Base-by-base conservation (phyloP, 139 green algal species). In the Dunaliella sp. region DNA sequence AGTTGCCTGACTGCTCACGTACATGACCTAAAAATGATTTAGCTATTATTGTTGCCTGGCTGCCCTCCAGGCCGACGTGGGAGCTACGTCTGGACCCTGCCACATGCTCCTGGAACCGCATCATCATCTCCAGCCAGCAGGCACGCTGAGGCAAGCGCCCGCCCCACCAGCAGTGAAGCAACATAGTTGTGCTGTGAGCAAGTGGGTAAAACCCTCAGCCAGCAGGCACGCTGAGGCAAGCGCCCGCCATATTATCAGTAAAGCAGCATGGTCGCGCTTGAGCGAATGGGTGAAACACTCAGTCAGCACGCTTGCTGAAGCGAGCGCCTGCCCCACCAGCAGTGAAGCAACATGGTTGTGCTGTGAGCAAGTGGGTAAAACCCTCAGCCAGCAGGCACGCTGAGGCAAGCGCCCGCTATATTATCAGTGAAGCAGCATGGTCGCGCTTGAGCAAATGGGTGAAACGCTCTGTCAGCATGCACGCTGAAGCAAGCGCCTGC, bases 51-150 rank as follows among this genome's bases (percentile, higher is more conserved):
- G 48, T 65, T 65, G 7, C 16, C 48, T 16, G 7, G 48, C 48
- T 26, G 7, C 16, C 7, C 48, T 98, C 96, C 91, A 98, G 95
- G 95, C 96, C 96, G 30, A 96, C 95, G 1, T 95, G 89, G 90
- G 89, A 95, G 90, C 92, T 97, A 84, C 58, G 32, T 12, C 85
- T 95, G 77, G 88, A 96, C 81, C 83, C 90, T 0, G 30, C 48
- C 32, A 94, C 80, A 0, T 93, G 86, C 83, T 87, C 88, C 37
- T 97, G 94, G 94, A 38, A 81, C 16, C 77, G 77, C 32, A 38
- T 81, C 32, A 38, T 3, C 77, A 81, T 81, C 7, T 33, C 16
- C 73, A 65, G 48, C 48, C 48, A 26, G 48, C 48, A 65, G 48
- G 48, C 48, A 65, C 48, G 16, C 48, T 65, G 48, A 65, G 48